A percentile compares a stretch with the other conserved stretches of the same genome.
Conservation (phyloP, 1,139 yeast species). For the Suhomyces yuchorum region DNA sequence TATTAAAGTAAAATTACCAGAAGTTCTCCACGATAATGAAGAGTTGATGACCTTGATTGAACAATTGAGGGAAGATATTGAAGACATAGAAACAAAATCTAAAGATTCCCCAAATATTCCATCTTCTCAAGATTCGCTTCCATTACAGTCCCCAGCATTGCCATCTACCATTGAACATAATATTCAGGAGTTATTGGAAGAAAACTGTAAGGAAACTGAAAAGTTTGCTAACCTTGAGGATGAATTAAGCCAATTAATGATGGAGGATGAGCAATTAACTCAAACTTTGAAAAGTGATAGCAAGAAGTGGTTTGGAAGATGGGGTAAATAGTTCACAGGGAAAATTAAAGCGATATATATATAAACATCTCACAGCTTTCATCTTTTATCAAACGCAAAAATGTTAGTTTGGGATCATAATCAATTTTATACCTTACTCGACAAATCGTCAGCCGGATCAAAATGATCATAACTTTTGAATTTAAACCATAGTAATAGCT, state of each 20-base stretch:
- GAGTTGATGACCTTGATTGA: slow-evolving; percentile 67
- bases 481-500: neutral
- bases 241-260: slow-evolving; percentile 37
- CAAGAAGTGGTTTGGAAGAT: slow-evolving; percentile 38
- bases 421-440: neutral
- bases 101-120: slow-evolving; percentile 17
- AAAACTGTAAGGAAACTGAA: slow-evolving; percentile 64
- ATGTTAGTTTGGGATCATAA: neutral
- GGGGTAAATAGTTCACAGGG: slow-evolving; percentile 21
- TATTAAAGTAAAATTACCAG: slow-evolving; percentile 44
- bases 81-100: slow-evolving; percentile 48
- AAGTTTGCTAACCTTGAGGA: slow-evolving; percentile 53
- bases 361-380: too few relatives aligned
- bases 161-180: slow-evolving; percentile 49
- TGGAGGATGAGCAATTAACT: slow-evolving; percentile 32
- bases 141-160: slow-evolving; percentile 32
- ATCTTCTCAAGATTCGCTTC: slow-evolving; percentile 9
- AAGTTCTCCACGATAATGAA: slow-evolving; percentile 73
- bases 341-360: neutral
- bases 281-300: slow-evolving; percentile 31
- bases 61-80: slow-evolving; percentile 54
- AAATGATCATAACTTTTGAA: neutral
- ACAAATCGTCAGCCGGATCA: neutral
- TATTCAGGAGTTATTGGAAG: slow-evolving; percentile 47
- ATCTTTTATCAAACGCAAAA: too few relatives aligned